Evolutionary conservation across 495 filamentous ascomycete species (phyloP), one percentile per base, ranked within the genome.

Genomic region (Talaromyces wortmannii): DNA sequence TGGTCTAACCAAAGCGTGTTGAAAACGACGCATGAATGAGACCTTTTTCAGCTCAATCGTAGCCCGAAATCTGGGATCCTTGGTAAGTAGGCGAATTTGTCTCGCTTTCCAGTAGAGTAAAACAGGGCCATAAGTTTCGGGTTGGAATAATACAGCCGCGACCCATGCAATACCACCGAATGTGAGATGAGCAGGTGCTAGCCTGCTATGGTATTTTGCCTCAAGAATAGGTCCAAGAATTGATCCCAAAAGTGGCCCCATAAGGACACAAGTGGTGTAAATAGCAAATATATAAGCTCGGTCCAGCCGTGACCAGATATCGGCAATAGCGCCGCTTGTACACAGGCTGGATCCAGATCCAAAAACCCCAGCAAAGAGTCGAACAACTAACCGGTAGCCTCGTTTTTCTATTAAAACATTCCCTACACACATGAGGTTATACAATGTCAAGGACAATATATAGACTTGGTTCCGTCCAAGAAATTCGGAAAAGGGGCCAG

Each of bases 381-480:
- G 40, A 4, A 4, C 5, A 43, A 43, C n/a, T 11, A 43, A 11
- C 1, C 40, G 10, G 40, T 2, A 43, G n/a, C 11, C 40, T 43
- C 40, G 40, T 43, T 15, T 15, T 11, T 43, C 2, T 11, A 43
- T 43, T 15, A 43, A 11, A 43, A 11, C 2, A 11, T 11, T 43
- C 11, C 11, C n/a, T 15, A 43, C n/a, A 11, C 10, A 2, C 40
- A 43, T 43, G 40, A 43, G 40, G 40, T 11, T 43, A 15, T 11
- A 15, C 10, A 43, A 11, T 11, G n/a, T 11, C n/a, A 43, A 43
- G 11, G 40, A 43, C 11, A 43, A 11, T 5, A 43, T 4, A 5
- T 86, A 86, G 12, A 82, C 68, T 5, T 77, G 78, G 58, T 77
- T 78, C 5, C 73, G 66, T 10, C 74, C 75, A 31, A 84, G 62